Conservation (phyloP, 192 early-diverging fungal genomes). For the Oehlia diaphana region DNA sequence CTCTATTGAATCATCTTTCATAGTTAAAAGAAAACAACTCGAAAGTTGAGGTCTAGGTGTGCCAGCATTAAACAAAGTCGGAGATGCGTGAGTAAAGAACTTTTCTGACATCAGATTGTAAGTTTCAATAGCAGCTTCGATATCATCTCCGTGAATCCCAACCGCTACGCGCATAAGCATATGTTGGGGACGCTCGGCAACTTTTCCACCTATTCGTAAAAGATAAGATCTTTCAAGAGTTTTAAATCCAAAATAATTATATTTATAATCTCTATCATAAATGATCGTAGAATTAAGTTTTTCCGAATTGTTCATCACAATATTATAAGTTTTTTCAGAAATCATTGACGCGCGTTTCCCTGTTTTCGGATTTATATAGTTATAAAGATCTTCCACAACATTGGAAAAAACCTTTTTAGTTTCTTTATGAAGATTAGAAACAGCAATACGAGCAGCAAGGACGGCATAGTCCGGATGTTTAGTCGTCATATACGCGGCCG, state of each 20-base stretch:
- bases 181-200: conserved; percentile 96
- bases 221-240: conserved; percentile 97
- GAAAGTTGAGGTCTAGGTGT: conserved; percentile 95
- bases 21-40: conserved; percentile 92
- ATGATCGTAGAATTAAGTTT: conserved; percentile 92
- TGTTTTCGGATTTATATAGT: conserved; percentile 89
- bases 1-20: conserved; percentile 97
- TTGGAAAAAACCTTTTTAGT: conserved; percentile 83
- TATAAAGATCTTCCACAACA: conserved; percentile 84
- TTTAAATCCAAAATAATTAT: conserved; percentile 99
- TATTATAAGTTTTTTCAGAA: conserved; percentile 68
- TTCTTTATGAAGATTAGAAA: conserved; percentile 94
- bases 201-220: conserved; percentile 79
- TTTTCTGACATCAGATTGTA: conserved; percentile 92
- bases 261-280: conserved; percentile 96
- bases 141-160: conserved; percentile 92
- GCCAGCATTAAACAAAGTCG: conserved; percentile 98
- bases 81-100: conserved; percentile 95
- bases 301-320: conserved; percentile 74
- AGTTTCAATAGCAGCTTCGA: conserved; percentile 91
- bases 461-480: conserved; percentile 98
- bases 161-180: conserved; percentile 98
- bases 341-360: conserved; percentile 89
- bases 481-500: conserved; percentile 86
- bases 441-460: conserved; percentile 94